A percentile compares a stretch with the other conserved stretches of the same genome.
phyloP scores from a whole-genome alignment of 2,329 filamentous ascomycete species.

The Colletotrichum agaves region DNA sequence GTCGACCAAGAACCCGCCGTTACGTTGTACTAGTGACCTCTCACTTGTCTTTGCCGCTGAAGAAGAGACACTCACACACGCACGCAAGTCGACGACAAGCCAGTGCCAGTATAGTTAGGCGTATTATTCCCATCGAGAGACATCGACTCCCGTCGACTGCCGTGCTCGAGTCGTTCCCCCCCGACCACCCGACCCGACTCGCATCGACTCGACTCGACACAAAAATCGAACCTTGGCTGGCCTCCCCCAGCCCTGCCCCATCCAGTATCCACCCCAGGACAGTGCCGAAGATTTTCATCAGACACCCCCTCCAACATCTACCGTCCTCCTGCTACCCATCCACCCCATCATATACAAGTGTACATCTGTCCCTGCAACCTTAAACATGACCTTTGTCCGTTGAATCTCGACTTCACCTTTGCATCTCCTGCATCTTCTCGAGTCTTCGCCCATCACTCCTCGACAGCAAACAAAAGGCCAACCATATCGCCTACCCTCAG shows the following conservation, averaged over 20 bases:
- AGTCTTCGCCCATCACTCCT: slow-evolving; percentile 25
- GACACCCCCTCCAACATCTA: slow-evolving; percentile 60
- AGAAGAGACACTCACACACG: slow-evolving; percentile 41
- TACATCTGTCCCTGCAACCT: slow-evolving; percentile 57
- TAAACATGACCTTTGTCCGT: slow-evolving; percentile 43
- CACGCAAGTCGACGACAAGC: slow-evolving; percentile 34
- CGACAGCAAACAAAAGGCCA: slow-evolving; percentile 13
- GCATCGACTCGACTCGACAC: slow-evolving; percentile 35
- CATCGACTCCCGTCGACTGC: slow-evolving; percentile 13
- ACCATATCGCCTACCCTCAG: neutral
- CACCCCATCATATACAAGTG: slow-evolving; percentile 58
- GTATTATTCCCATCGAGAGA: slow-evolving; percentile 28
- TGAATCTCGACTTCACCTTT: slow-evolving; percentile 43
- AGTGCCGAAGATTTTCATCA: slow-evolving; percentile 61
- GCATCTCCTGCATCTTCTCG: slow-evolving; percentile 35
- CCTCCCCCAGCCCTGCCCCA: slow-evolving; percentile 42
- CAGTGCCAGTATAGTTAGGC: slow-evolving; percentile 43
- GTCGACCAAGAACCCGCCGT: slow-evolving; percentile 29
- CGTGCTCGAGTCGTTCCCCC: slow-evolving; percentile 24
- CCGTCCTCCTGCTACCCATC: slow-evolving; percentile 49
- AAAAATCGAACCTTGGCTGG: slow-evolving; percentile 43
- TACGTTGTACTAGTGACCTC: slow-evolving; percentile 32
- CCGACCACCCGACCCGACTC: slow-evolving; percentile 14
- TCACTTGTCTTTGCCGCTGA: slow-evolving; percentile 43
- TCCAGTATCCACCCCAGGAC: slow-evolving; percentile 56